phyloP scores from a whole-genome alignment of 202 grass and related monocot genomes.

The Musa balbisiana region DNA sequence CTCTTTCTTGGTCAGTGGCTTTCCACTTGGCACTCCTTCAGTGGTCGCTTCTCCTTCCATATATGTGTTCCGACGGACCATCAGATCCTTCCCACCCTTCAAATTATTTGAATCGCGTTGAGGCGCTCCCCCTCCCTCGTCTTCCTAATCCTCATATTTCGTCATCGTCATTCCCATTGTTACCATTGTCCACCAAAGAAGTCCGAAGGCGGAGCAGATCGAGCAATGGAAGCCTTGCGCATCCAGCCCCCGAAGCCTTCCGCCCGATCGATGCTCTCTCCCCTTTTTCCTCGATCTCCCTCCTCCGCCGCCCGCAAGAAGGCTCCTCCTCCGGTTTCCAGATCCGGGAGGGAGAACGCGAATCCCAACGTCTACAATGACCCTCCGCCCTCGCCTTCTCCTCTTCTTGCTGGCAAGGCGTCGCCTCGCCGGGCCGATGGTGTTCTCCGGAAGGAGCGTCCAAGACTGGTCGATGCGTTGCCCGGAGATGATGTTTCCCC shows the following conservation, averaged over 20 bases:
- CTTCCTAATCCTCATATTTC: not conserved
- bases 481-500: not conserved
- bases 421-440: not conserved
- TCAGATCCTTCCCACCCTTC: not conserved
- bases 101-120: not conserved
- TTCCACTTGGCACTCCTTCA: not conserved
- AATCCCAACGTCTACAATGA: conserved; percentile 2
- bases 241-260: not conserved
- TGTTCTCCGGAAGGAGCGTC: not conserved
- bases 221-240: conserved; percentile 3
- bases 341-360: conserved; percentile 12
- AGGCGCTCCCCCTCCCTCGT: not conserved
- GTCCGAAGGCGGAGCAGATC: not conserved
- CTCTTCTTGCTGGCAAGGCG: not conserved
- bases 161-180: not conserved
- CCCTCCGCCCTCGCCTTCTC: not conserved
- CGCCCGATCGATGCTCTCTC: not conserved
- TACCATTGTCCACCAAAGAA: too few species aligned
- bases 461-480: not conserved
- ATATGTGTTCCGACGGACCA: not conserved
- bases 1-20: not conserved
- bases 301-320: not conserved
- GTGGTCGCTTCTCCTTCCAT: not conserved
- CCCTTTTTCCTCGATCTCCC: not conserved
- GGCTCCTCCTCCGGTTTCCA: not conserved